These are phyloP conservation scores for Areca catechu DNA, from an alignment of 176 grass and related monocot genomes.

Conservation along the genomic window DNA sequence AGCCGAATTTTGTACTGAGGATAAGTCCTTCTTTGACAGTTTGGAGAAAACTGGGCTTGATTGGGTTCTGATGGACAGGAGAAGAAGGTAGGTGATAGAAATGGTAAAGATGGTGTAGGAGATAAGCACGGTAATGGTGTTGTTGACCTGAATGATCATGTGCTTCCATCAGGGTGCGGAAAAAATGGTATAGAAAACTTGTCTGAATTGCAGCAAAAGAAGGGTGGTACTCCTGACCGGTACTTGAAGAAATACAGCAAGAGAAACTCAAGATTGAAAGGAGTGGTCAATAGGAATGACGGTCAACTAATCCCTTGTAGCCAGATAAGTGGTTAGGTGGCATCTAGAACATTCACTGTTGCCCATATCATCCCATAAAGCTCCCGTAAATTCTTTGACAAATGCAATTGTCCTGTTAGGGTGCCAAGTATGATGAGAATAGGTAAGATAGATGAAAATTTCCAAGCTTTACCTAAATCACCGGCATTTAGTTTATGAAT, in stretches of 20 bases:
- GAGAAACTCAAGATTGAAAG: slow-evolving; percentile 25
- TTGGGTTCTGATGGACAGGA: neutral
- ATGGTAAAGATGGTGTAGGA: neutral
- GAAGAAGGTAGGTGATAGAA: slow-evolving; percentile 3
- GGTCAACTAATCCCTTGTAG: neutral
- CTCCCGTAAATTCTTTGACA: no score
- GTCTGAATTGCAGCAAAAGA: slow-evolving; percentile 6
- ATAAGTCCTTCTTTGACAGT: slow-evolving; percentile 36
- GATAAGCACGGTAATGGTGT: slow-evolving; percentile 29
- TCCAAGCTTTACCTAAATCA: no score
- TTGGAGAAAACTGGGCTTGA: neutral
- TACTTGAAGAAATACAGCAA: slow-evolving; percentile 44
- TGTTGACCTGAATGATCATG: neutral
- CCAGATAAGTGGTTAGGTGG: slow-evolving; percentile 12
- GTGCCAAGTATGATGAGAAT: no score
- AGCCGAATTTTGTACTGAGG: slow-evolving; percentile 32
- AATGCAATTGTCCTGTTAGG: no score
- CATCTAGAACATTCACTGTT: neutral
- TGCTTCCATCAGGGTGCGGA: neutral
- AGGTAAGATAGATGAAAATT: no score
- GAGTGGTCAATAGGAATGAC: slow-evolving; percentile 11
- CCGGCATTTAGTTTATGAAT: no score
- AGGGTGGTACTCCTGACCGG: slow-evolving; percentile 16
- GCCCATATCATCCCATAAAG: neutral
- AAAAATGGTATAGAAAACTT: slow-evolving; percentile 17